These are phyloP conservation scores for Leccinum uliginosum DNA, from an alignment of 768 basidiomycete genomes.

Conservation along the genomic window DNA sequence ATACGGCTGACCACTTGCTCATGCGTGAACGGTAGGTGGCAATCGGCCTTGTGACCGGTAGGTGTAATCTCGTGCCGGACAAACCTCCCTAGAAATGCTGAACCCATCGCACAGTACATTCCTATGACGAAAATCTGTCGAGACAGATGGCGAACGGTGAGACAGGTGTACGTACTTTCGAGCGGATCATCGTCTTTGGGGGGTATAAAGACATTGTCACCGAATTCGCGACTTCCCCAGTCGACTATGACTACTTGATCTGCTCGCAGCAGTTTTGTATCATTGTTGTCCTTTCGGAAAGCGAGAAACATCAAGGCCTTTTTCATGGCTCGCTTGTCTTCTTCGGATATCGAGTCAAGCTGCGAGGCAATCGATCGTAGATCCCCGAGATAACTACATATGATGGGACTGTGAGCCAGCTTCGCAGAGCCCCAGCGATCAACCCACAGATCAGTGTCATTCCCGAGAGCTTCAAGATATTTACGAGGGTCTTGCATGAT, in stretches of 20 bases:
- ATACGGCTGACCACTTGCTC: constrained; percentile 4
- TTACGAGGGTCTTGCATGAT: constrained; percentile 5
- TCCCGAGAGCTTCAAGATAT: constrained; percentile 1
- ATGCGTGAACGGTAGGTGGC: background rate
- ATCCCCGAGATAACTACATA: constrained; percentile 14
- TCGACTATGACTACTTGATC: constrained; percentile 10
- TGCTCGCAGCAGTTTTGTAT: constrained; percentile 3
- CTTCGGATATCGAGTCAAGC: constrained; percentile 9
- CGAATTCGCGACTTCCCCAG: constrained; percentile 11
- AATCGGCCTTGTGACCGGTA: background rate
- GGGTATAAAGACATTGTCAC: constrained; percentile 2
- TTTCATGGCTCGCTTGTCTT: constrained; percentile 10
- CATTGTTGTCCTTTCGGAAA: background rate
- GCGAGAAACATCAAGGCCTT: constrained; percentile 8
- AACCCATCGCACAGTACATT: constrained; percentile 13
- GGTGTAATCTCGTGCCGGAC: constrained; percentile 2
- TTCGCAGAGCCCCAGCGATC: background rate
- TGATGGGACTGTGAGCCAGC: background rate
- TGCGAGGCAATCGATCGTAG: constrained; percentile 10
- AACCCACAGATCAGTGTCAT: constrained; percentile 1
- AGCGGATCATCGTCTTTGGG: constrained; percentile 9
- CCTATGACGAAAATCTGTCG: background rate
- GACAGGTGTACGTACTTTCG: constrained; percentile 6
- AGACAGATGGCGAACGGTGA: background rate
- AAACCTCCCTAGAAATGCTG: constrained; percentile 7